Percentiles rank a stretch among this genome's conserved stretches.
Conservation (phyloP, 345 rosid species). For the Arabis alpina region DNA sequence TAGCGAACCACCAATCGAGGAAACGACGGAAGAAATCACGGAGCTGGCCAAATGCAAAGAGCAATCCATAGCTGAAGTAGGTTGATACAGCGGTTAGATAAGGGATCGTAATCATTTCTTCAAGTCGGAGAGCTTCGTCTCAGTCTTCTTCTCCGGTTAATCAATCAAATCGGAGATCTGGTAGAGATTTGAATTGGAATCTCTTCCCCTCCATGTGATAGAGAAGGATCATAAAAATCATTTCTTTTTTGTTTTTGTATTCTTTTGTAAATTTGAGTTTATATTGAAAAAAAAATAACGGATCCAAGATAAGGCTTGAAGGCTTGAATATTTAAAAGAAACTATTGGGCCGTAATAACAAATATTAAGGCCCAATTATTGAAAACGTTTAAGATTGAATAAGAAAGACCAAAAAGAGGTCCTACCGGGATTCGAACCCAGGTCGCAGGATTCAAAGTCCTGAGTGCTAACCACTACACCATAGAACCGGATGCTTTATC, state of each 20-base stretch:
- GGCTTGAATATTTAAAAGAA: background rate
- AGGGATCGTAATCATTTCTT: conserved; percentile 65
- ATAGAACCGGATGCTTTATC: conserved; percentile 54
- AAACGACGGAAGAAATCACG: conserved; percentile 72
- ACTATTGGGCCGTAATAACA: background rate
- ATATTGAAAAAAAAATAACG: too few species aligned
- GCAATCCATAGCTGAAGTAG: conserved; percentile 72
- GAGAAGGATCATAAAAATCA: conserved; percentile 12
- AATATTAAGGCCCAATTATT: background rate
- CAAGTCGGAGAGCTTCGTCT: background rate
- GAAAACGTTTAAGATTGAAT: background rate
- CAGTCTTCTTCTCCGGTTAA: background rate
- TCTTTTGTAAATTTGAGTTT: too few species aligned
- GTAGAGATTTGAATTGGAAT: conserved; percentile 26
- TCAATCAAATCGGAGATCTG: conserved; percentile 16
- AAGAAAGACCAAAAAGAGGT: conserved; percentile 42
- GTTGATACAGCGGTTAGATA: conserved; percentile 69
- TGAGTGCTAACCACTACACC: conserved; percentile 99
- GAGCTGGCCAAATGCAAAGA: conserved; percentile 71
- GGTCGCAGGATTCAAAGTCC: conserved; percentile 99
- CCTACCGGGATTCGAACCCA: conserved; percentile 99
- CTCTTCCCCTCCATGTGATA: conserved; percentile 18
- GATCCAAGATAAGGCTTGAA: too few species aligned
- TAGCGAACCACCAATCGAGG: conserved; percentile 53
- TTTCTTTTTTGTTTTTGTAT: background rate